Base-by-base conservation (phyloP, 192 early-diverging fungal species). In the Backusella psychrophila region DNA sequence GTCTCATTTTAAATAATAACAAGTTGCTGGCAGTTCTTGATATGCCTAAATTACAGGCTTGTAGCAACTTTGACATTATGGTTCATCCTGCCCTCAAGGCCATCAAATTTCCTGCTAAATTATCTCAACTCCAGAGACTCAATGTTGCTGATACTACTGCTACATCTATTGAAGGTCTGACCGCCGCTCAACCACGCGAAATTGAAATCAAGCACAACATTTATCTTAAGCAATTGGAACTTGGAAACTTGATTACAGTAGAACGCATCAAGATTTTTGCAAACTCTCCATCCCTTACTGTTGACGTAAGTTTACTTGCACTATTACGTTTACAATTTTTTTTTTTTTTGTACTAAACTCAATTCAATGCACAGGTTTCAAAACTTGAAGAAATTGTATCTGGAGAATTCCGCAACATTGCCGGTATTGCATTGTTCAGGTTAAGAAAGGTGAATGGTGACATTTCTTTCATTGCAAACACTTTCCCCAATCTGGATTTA, bases 401-500 rank as follows among this genome's bases (percentile, higher is more conserved):
- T 78, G 86, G 81, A n/a, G 88, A 90, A 42, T 89, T 92, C 75
- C 86, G 86, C 38, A 88, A 93, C 44, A 69, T 89, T 1, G 72
- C 79, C 23, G 36, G 83, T 41, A 74, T 91, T 72, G 59, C 82
- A 74, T 76, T 90, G 31, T 71, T 77, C 59, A 84, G 79, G 23
- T 79, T 93, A 17, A 66, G 76, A 21, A 73, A 72, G 5, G 86
- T 90, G 35, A 52, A 59, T n/a, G 84, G 89, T 49, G 89, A 90
- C 80, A 79, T 93, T 46, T 87, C 86, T 21, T 84, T 93, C 74
- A 85, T 89, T 75, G 85, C 86, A 72, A 93, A 89, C 71, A 77
- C 75, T 46, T 86, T 93, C 73, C 73, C 80, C 41, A 83, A 84
- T 35, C 81, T 93, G 75, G 77, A 77, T 33, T 73, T 87, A n/a